These are phyloP conservation scores for Trypanosoma vivax DNA, from an alignment of 208 protist species.

Conservation along the genomic window DNA sequence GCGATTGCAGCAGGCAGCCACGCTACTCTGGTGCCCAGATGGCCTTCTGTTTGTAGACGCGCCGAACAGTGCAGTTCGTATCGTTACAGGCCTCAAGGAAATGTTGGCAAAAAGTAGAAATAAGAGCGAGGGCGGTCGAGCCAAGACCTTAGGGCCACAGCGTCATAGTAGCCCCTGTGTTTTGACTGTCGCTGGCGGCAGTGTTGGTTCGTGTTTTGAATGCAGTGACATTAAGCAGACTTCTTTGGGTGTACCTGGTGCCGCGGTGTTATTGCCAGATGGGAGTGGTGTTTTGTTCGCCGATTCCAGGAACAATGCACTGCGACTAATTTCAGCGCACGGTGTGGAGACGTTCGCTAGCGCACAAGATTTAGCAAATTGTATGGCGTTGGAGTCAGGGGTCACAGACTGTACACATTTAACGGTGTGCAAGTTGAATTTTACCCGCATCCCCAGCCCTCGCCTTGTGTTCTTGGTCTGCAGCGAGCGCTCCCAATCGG, in stretches of 20 bases:
- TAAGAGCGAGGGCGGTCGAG: neutral
- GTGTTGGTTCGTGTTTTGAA: constrained; percentile 28
- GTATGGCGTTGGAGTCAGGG: neutral
- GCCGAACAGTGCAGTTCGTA: constrained; percentile 50
- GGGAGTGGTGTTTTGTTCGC: constrained; percentile 37
- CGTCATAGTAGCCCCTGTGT: constrained; percentile 19
- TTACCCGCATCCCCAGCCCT: neutral
- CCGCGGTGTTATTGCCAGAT: constrained; percentile 36
- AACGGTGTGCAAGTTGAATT: neutral
- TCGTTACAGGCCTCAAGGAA: constrained; percentile 37
- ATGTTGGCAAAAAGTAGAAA: too few species aligned
- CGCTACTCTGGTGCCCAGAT: constrained; percentile 45
- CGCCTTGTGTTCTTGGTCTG: constrained; percentile 16
- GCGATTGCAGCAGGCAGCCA: constrained; percentile 38
- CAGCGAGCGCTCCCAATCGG: constrained; percentile 4
- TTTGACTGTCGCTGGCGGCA: constrained; percentile 52
- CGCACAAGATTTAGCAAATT: constrained; percentile 25
- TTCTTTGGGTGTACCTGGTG: constrained; percentile 33
- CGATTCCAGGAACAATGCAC: constrained; percentile 34
- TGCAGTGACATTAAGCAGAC: constrained; percentile 17
- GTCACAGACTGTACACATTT: constrained; percentile 16
- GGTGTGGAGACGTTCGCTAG: constrained; percentile 50
- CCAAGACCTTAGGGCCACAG: neutral
- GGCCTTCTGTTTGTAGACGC: constrained; percentile 66
- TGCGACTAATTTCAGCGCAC: constrained; percentile 33